A percentile compares a stretch with the other conserved stretches of the same genome.
phyloP scores from a whole-genome alignment of 1,139 yeast species.

The Diutina siamensis region DNA sequence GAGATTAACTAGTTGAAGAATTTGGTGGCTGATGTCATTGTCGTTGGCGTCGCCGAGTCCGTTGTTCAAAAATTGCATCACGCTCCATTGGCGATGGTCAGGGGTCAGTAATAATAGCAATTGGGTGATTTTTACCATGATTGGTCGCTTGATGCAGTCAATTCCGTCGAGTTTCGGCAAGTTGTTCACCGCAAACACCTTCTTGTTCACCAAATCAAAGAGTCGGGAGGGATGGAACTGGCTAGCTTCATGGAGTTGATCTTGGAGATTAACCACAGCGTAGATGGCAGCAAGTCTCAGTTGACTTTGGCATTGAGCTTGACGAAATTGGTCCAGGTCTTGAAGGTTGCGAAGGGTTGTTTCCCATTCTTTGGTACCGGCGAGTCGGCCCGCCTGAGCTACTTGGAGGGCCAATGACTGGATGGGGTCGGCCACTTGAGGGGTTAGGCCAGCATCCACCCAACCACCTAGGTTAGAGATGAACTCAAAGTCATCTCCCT shows the following conservation, averaged over 20 bases:
- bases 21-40: not conserved
- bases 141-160: not conserved
- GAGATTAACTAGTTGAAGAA: not conserved
- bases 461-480: too few relatives aligned
- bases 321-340: not conserved
- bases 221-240: not conserved
- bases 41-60: not conserved
- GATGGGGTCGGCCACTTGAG: not conserved
- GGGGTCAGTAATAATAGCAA: not conserved
- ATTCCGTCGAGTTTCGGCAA: not conserved
- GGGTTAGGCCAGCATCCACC: too few relatives aligned
- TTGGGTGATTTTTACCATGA: not conserved
- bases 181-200: not conserved
- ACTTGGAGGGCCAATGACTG: not conserved
- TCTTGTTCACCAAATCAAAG: constrained; percentile 1
- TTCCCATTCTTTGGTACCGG: not conserved
- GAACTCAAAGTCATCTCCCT: too few relatives aligned
- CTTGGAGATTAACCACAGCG: not conserved
- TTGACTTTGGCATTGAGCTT: not conserved
- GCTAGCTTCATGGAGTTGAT: not conserved
- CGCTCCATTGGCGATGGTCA: not conserved
- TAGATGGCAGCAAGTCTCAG: not conserved
- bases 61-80: not conserved
- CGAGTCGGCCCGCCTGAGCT: not conserved
- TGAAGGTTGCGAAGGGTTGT: not conserved